Percentiles rank a stretch among this genome's conserved stretches.
Conservation (phyloP, 2,329 filamentous ascomycete genomes). For the Xylariaceae sp. region DNA sequence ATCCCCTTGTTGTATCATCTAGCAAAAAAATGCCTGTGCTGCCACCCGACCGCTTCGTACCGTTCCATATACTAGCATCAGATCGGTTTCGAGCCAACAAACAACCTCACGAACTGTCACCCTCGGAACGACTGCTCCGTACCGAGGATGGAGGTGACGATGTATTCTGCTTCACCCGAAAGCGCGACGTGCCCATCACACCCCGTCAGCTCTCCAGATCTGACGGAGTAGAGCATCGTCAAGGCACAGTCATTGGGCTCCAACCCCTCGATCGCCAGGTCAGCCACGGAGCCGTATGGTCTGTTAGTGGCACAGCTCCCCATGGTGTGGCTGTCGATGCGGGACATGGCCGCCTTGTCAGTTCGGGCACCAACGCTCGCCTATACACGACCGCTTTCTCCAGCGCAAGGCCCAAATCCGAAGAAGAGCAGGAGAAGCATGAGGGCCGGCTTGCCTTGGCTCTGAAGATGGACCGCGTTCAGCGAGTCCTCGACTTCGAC, state of each 20-base stretch:
- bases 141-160: constrained; percentile 39
- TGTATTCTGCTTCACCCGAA: constrained; percentile 38
- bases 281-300: constrained; percentile 69
- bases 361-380: constrained; percentile 67
- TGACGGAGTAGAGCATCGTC: constrained; percentile 26
- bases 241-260: constrained; percentile 28
- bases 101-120: constrained; percentile 37
- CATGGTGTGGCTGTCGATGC: constrained; percentile 48
- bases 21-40: constrained; percentile 27
- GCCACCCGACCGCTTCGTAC: constrained; percentile 48
- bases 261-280: constrained; percentile 42
- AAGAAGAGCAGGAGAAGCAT: constrained; percentile 63
- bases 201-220: constrained; percentile 28
- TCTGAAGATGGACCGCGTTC: constrained; percentile 67
- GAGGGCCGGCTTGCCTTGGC: constrained; percentile 72
- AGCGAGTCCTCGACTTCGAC: constrained; percentile 58
- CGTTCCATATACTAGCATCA: constrained; percentile 36
- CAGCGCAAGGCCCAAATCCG: constrained; percentile 36
- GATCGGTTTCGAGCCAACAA: constrained; percentile 46
- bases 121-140: constrained; percentile 42
- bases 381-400: constrained; percentile 52
- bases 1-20: constrained; percentile 24
- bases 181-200: constrained; percentile 27
- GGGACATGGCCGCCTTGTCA: constrained; percentile 59
- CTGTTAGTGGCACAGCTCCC: constrained; percentile 64